Evolutionary conservation across 371 early-diverging fungal genomes (phyloP).

Genomic region (Apophysomyces variabilis): DNA sequence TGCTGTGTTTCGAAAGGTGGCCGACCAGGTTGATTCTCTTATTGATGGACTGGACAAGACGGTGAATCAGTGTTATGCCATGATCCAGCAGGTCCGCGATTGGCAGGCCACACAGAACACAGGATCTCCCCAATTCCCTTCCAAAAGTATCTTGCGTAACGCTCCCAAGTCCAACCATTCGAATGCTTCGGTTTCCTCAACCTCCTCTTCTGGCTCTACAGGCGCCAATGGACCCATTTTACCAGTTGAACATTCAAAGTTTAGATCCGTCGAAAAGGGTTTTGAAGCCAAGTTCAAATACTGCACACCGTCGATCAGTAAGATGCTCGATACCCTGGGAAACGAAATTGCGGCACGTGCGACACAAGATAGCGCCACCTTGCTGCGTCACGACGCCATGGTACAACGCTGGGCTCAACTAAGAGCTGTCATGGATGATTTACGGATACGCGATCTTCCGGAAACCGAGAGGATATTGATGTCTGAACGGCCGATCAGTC

Average conservation of each 20-base stretch:
- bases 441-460: constrained; percentile 42
- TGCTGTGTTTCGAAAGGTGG: constrained; percentile 62
- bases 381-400: constrained; percentile 55
- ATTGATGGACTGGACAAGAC: constrained; percentile 65
- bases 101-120: constrained; percentile 27
- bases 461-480: constrained; percentile 43
- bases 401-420: constrained; percentile 57
- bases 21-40: constrained; percentile 64
- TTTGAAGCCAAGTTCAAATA: constrained; percentile 70
- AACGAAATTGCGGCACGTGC: constrained; percentile 60
- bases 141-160: constrained; percentile 24
- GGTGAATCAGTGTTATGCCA: constrained; percentile 54
- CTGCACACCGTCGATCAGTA: constrained; percentile 62
- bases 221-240: constrained; percentile 17
- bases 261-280: constrained; percentile 56
- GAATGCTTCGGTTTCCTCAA: constrained; percentile 9
- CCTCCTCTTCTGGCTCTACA: constrained; percentile 12
- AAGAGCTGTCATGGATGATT: constrained; percentile 54
- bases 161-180: constrained; percentile 23
- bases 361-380: constrained; percentile 50
- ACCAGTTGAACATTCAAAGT: constrained; percentile 53
- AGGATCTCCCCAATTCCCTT: constrained; percentile 7
- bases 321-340: constrained; percentile 63
- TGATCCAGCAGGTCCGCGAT: constrained; percentile 52
- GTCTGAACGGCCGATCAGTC: constrained; percentile 15